Base-by-base conservation (phyloP, 257 asterid genomes). In the Penstemon davidsonii region DNA sequence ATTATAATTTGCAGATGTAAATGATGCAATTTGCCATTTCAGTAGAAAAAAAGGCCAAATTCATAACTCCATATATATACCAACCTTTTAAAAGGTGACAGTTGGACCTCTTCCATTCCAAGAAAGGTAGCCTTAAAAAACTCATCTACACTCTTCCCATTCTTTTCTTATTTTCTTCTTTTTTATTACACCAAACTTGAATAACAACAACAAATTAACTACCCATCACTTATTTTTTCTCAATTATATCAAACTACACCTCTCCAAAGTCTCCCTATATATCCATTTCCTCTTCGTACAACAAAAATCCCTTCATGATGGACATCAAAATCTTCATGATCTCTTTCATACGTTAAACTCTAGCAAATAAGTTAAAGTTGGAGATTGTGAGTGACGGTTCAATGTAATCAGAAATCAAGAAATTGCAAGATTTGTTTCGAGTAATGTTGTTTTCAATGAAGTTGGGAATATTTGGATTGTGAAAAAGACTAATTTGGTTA, bases 401-500 rank as follows among this genome's bases (percentile, higher is more conserved):
- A 15, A 0, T 15, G 18, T 15, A 15, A 15, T 15, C 18, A 15
- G 18, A 15, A 15, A 15, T 15, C 18, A 15, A 9, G 96, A 89
- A 59, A 73, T 87, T 1, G 87, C 88, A 0, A 79, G 92, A 68
- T 89, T 87, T 47, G 91, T 92, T 37, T 78, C 85, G 4, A 69
- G 73, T 5, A 83, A 89, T 3, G 65, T 55, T 0, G 85, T 83
- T 3, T 92, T 92, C 55, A 74, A 50, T n/a, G 77, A 82, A 55
- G 75, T 87, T 47, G 90, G 90, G 44, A 92, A 92, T 62, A 94
- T 92, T 15, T 87, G 95, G 96, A 62, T 89, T 15, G 96, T 87
- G 46, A 77, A 78, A 15, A 87, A 86, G 78, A 81, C 84, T 3
- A 92, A 82, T 70, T 60, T 92, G 78, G 96, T 92, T 0, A 92